A percentile compares a stretch with the other conserved stretches of the same genome.
These are phyloP conservation scores for Penicillium verrucosum DNA, from an alignment of 2,329 filamentous ascomycete genomes.

Conservation along the genomic window DNA sequence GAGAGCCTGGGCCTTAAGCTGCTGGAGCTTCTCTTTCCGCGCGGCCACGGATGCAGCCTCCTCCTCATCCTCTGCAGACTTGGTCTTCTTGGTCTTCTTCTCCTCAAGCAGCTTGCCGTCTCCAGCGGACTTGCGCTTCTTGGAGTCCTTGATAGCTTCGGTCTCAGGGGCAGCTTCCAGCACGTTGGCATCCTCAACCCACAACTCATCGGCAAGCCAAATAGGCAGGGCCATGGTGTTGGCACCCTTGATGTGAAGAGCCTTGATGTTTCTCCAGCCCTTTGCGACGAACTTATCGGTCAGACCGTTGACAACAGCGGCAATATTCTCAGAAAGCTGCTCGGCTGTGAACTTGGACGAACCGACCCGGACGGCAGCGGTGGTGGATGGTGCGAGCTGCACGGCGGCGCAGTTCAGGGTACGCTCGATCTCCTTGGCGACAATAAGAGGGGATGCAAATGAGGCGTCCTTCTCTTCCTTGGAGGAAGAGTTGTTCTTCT, in stretches of 20 bases:
- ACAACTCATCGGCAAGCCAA: constrained; percentile 89
- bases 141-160: constrained; percentile 48
- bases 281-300: constrained; percentile 78
- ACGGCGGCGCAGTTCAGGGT: constrained; percentile 75
- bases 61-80: constrained; percentile 38
- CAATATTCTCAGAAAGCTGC: constrained; percentile 76
- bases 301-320: constrained; percentile 65
- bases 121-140: constrained; percentile 50
- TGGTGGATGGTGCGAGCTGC: constrained; percentile 72
- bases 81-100: constrained; percentile 43
- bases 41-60: constrained; percentile 34
- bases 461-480: constrained; percentile 44
- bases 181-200: constrained; percentile 74
- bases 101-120: constrained; percentile 33
- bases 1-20: constrained; percentile 49
- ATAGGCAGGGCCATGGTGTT: constrained; percentile 87
- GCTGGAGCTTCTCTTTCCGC: constrained; percentile 49
- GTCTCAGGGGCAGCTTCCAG: constrained; percentile 49
- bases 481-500: constrained; percentile 40
- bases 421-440: constrained; percentile 78
- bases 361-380: constrained; percentile 76
- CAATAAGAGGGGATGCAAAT: constrained; percentile 59
- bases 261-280: constrained; percentile 81
- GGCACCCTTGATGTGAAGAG: constrained; percentile 85
- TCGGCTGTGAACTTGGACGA: constrained; percentile 70